Base-by-base conservation (phyloP, 2,329 filamentous ascomycete genomes). In the Thelonectria blattea region DNA sequence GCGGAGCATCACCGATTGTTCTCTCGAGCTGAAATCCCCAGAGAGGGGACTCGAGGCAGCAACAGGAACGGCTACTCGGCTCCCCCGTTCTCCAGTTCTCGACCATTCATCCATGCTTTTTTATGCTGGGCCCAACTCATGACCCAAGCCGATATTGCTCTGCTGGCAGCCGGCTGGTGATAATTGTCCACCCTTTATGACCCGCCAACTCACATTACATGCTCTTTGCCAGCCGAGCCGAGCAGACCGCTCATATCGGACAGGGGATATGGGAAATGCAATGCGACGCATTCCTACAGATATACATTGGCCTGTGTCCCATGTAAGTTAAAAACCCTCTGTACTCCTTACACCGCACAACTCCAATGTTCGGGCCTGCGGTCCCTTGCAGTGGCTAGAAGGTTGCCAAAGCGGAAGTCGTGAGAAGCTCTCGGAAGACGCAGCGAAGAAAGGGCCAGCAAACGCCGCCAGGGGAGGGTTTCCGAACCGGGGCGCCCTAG, bases 81-180 rank as follows among this genome's bases (percentile, higher is more conserved):
- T 39, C n/a, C 47, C 51, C 41, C 52, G 47, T 48, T 20, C 32
- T 32, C 20, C 17, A 49, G 17, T 22, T 22, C 37, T 34, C n/a
- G 45, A 30, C 39, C 46, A 32, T 12, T 43, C 45, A 34, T 51
- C 20, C 52, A 54, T 54, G 56, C 56, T 32, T 59, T 43, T 43
- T 24, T 10, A 43, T 22, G 41, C 56, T 46, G 37, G 51, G 46
- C 17, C 48, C 48, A 37, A 30, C 32, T 47, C 46, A 37, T 30
- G 27, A 30, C 27, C 48, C 48, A 48, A 56, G 48, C 47, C 34
- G 15, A 42, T 52, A 56, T 52, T 52, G 58, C 58, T 47, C 52
- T 52, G 45, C 27, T 60, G 58, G 34, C 41, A 52, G 46, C 47
- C 32, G 42, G 50, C 48, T 30, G 14, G 48, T 30, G 48, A 47